A percentile compares a stretch with the other conserved stretches of the same genome.
phyloP scores from a whole-genome alignment of 257 asterid species.

The Forsythia viridissima region DNA sequence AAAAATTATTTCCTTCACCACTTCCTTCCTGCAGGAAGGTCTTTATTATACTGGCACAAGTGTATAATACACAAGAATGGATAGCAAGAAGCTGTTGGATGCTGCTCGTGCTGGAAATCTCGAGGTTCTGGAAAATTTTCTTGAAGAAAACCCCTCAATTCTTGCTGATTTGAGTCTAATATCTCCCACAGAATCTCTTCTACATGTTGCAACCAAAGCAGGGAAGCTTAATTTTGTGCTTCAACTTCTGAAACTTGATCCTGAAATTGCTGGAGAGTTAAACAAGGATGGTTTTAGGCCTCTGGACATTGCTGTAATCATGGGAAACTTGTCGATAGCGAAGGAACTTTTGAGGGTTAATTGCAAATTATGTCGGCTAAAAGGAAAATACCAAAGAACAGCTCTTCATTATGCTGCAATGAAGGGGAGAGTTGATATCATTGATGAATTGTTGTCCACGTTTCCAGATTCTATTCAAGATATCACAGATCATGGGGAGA shows the following conservation, averaged over 20 bases:
- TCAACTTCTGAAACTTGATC: slow-evolving; percentile 23
- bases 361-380: slow-evolving; percentile 13
- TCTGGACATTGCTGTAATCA: slow-evolving; percentile 25
- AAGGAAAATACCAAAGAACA: slow-evolving; percentile 24
- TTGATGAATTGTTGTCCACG: neutral
- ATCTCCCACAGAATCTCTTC: slow-evolving; percentile 17
- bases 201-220: slow-evolving; percentile 26
- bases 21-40: neutral
- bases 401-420: slow-evolving; percentile 26
- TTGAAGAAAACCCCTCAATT: slow-evolving; percentile 19
- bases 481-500: neutral
- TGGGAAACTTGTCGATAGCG: slow-evolving; percentile 21
- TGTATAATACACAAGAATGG: slow-evolving; percentile 13
- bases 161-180: slow-evolving; percentile 17
- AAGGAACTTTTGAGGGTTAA: slow-evolving; percentile 9
- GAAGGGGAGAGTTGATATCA: neutral
- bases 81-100: neutral
- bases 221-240: slow-evolving; percentile 18
- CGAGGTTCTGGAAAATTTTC: slow-evolving; percentile 3
- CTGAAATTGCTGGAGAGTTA: slow-evolving; percentile 10
- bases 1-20: too few relatives aligned
- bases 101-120: slow-evolving; percentile 26
- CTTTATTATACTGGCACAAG: neutral
- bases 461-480: neutral
- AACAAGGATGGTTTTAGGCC: slow-evolving; percentile 8